phyloP scores from a whole-genome alignment of 2,329 filamentous ascomycete species.

The Penicillium psychrosexuale region DNA sequence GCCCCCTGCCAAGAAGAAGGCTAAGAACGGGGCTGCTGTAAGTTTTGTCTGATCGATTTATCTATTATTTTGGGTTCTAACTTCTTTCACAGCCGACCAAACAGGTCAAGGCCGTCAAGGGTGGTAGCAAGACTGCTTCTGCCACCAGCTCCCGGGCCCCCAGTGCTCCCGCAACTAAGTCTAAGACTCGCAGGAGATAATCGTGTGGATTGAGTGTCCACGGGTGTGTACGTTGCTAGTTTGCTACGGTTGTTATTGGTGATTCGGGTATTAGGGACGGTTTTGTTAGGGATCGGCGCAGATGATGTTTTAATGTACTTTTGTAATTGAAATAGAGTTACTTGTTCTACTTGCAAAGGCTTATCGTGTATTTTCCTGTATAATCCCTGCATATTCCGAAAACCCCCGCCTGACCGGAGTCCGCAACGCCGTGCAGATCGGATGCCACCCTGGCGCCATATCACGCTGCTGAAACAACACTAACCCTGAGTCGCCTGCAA shows the following conservation, averaged over 20 bases:
- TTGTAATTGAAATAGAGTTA: conserved; percentile 16
- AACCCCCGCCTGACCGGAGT: conserved; percentile 10
- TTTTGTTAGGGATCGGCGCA: conserved; percentile 18
- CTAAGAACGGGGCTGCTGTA: conserved; percentile 85
- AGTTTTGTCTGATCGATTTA: conserved; percentile 29
- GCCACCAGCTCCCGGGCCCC: conserved; percentile 77
- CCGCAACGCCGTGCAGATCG: conserved; percentile 11
- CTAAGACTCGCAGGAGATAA: conserved; percentile 51
- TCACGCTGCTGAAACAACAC: conserved; percentile 3
- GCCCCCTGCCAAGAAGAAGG: conserved; percentile 90
- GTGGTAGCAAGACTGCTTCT: conserved; percentile 70
- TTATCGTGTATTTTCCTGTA: conserved; percentile 13
- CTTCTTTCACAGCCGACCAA: conserved; percentile 68
- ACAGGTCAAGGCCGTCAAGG: conserved; percentile 81
- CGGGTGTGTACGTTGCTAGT: neutral
- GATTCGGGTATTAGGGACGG: conserved; percentile 6
- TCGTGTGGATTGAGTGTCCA: neutral
- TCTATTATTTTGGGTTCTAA: conserved; percentile 5
- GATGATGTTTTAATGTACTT: conserved; percentile 14
- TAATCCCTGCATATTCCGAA: neutral
- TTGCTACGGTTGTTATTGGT: conserved; percentile 4
- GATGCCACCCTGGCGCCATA: conserved; percentile 6
- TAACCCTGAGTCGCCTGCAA: conserved; percentile 1
- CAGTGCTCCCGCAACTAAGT: conserved; percentile 65
- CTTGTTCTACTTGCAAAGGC: conserved; percentile 6